These are phyloP conservation scores for Graphiopsis chlorocephala DNA, from an alignment of 2,329 filamentous ascomycete species.

Conservation along the genomic window DNA sequence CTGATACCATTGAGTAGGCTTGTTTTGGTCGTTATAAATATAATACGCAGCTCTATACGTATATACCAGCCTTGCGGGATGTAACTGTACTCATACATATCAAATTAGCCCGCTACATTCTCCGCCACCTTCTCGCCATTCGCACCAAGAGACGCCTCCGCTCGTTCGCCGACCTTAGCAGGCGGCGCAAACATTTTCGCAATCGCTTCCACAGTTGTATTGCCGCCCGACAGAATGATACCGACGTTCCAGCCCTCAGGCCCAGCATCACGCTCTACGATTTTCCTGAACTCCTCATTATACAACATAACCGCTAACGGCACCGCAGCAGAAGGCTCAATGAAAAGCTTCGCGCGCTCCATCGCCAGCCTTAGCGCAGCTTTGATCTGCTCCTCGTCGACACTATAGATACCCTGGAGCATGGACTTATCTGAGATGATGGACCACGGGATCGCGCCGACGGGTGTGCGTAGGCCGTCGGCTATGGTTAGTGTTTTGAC, in stretches of 20 bases:
- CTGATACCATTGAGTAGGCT: too few relatives aligned
- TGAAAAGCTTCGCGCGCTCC: constrained; percentile 82
- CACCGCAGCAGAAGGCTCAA: constrained; percentile 83
- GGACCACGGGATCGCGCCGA: constrained; percentile 70
- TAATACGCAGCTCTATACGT: too few relatives aligned
- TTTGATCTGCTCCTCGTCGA: constrained; percentile 76
- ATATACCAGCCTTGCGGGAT: too few relatives aligned
- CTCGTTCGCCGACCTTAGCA: constrained; percentile 32
- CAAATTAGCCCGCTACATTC: constrained; percentile 40
- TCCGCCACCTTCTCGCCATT: constrained; percentile 40
- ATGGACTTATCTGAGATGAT: constrained; percentile 68
- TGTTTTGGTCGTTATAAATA: too few relatives aligned
- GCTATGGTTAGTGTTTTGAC: constrained; percentile 78
- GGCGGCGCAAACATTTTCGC: constrained; percentile 47
- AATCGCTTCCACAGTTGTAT: constrained; percentile 60
- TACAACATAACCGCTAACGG: constrained; percentile 75
- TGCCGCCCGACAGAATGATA: constrained; percentile 58
- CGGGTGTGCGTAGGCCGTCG: constrained; percentile 79
- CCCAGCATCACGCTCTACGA: constrained; percentile 68
- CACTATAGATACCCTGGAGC: constrained; percentile 67
- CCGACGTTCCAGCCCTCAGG: constrained; percentile 69
- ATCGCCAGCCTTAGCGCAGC: constrained; percentile 71
- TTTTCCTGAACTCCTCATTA: constrained; percentile 72
- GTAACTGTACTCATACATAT: too few relatives aligned
- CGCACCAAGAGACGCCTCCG: constrained; percentile 37